These are phyloP conservation scores for Candida manassasensis DNA, from an alignment of 805 yeast species.

Conservation along the genomic window DNA sequence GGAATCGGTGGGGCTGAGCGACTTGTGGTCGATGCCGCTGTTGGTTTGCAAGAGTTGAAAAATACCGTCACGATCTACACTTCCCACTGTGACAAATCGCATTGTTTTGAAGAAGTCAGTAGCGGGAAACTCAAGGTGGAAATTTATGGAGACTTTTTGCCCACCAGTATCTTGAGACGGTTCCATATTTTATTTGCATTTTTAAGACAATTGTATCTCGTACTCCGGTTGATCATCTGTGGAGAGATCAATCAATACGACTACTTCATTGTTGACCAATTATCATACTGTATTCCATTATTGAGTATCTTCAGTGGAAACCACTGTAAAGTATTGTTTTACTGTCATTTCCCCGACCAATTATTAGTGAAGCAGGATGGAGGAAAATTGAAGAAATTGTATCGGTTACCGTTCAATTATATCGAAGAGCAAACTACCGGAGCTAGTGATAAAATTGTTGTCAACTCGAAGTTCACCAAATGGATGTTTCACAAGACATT, in stretches of 20 bases:
- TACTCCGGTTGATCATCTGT: slow-evolving; percentile 39
- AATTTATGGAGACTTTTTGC: slow-evolving; percentile 81
- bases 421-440: slow-evolving; percentile 79
- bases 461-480: slow-evolving; percentile 82
- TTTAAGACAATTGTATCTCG: slow-evolving; percentile 71
- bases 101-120: slow-evolving; percentile 87
- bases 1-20: slow-evolving; percentile 99
- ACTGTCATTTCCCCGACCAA: slow-evolving; percentile 96
- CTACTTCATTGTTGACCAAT: slow-evolving; percentile 80
- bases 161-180: slow-evolving; percentile 60
- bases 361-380: slow-evolving; percentile 55
- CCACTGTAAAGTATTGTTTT: slow-evolving; percentile 61
- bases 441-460: slow-evolving; percentile 74
- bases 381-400: slow-evolving; percentile 50
- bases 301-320: slow-evolving; percentile 41
- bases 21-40: slow-evolving; percentile 92
- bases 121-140: slow-evolving; percentile 53
- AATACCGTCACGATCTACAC: slow-evolving; percentile 71
- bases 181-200: slow-evolving; percentile 81
- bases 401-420: slow-evolving; percentile 79
- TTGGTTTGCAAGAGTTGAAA: slow-evolving; percentile 68
- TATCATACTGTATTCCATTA: slow-evolving; percentile 78
- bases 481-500: slow-evolving; percentile 66
- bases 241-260: slow-evolving; percentile 55
- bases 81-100: slow-evolving; percentile 81